Evolutionary conservation across 306 rosid genomes (phyloP).

Genomic region (Medicago arabica): DNA sequence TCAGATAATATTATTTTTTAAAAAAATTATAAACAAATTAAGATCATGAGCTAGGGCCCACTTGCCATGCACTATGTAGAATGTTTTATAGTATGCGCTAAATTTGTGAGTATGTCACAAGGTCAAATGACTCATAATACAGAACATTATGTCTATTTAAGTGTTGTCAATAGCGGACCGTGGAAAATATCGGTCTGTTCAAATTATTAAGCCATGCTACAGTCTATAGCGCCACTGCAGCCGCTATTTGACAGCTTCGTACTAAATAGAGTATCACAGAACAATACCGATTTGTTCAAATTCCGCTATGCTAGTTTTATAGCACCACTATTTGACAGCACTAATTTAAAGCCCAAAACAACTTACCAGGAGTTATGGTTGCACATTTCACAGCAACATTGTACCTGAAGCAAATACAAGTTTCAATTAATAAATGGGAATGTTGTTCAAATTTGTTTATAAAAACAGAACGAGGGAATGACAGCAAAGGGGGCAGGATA

Average conservation of each 20-base stretch:
- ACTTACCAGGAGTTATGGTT: slow-evolving; percentile 93
- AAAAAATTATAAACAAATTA: slow-evolving; percentile 18
- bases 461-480: slow-evolving; percentile 22
- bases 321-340: no score
- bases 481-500: neutral
- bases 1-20: slow-evolving; percentile 1
- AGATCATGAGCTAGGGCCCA: slow-evolving; percentile 20
- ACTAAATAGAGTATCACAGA: no score
- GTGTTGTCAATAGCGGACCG: no score
- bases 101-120: neutral
- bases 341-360: slow-evolving; percentile 17
- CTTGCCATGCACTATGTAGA: slow-evolving; percentile 20
- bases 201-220: no score
- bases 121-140: slow-evolving; percentile 4
- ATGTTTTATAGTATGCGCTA: slow-evolving; percentile 18
- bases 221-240: no score
- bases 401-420: slow-evolving; percentile 60
- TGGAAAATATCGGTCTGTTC: no score
- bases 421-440: slow-evolving; percentile 29
- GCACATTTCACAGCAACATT: slow-evolving; percentile 98
- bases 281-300: no score
- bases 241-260: no score
- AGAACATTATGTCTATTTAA: slow-evolving; percentile 14
- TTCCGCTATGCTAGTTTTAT: no score
- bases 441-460: neutral